phyloP scores from a whole-genome alignment of 2,329 filamentous ascomycete genomes.

The Xylaria sp. region DNA sequence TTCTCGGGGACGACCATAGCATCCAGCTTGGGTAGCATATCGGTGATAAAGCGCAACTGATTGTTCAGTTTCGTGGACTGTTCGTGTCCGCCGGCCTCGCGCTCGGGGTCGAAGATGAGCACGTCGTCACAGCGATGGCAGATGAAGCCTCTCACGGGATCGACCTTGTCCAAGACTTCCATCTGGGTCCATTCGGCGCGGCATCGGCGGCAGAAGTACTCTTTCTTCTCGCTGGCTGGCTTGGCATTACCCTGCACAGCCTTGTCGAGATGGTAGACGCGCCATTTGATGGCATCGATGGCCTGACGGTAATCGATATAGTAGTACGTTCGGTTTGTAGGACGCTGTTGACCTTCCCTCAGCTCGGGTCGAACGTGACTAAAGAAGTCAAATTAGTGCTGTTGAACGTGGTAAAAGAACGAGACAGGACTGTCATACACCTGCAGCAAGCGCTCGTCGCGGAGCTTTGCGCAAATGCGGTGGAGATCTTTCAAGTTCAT shows the following conservation, averaged over 20 bases:
- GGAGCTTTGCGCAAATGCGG: conserved; percentile 85
- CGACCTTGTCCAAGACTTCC: conserved; percentile 83
- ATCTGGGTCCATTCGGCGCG: conserved; percentile 87
- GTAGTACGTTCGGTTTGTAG: conserved; percentile 91
- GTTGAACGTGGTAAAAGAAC: conserved; percentile 5
- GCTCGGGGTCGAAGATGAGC: conserved; percentile 73
- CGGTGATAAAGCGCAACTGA: conserved; percentile 81
- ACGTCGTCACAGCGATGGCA: conserved; percentile 80
- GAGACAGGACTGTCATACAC: conserved; percentile 64
- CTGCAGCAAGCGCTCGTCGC: conserved; percentile 85
- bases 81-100: conserved; percentile 75
- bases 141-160: conserved; percentile 73
- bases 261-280: conserved; percentile 87
- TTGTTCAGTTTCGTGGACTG: conserved; percentile 79
- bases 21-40: conserved; percentile 80
- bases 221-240: conserved; percentile 86
- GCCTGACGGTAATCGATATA: conserved; percentile 95
- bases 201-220: conserved; percentile 86
- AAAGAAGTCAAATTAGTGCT: conserved; percentile 30
- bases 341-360: conserved; percentile 82
- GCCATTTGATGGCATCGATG: conserved; percentile 96
- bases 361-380: conserved; percentile 80
- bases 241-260: conserved; percentile 86
- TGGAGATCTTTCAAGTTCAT: conserved; percentile 93
- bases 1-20: conserved; percentile 77